Evolutionary conservation across 176 grass and related monocot genomes (phyloP), one percentile per base, ranked within the genome.

Genomic region (Musa beccarii): DNA sequence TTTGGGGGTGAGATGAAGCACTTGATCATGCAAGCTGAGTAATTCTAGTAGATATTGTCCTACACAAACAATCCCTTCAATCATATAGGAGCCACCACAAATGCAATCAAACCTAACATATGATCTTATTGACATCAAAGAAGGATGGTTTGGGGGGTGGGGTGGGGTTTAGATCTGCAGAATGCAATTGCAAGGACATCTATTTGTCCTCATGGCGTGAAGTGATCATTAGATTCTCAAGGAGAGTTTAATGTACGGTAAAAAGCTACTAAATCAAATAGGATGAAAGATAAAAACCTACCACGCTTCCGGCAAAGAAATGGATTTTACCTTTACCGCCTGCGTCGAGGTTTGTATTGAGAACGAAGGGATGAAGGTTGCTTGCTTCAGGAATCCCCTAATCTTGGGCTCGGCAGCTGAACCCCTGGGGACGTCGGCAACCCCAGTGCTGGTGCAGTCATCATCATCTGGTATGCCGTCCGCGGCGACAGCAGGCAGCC

Each of bases 381-480:
- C 34, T 43, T 43, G 4, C 67, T 50, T 79, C 65, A 69, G 23
- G 76, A 23, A 53, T 79, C 64, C 29, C 77, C 77, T 66, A 69
- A 63, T 11, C 69, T 61, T 0, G 79, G 79, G 79, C 53, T 80
- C 49, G 79, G 57, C 26, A 92, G 79, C 61, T 90, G 64, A 9
- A 80, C 69, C 51, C 79, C 79, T 2, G 79, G 79, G 13, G 79
- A 80, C 11, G 79, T 73, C 69, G 79, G 79, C 12, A 70, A 56
- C 66, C 52, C 49, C 15, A 79, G 23, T 15, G 52, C 77, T 17
- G 77, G 77, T 20, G 69, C 49, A 54, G 82, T 43, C 49, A 80
- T 63, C 79, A 80, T 64, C 79, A 80, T 80, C 79, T 73, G 79
- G 57, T 80, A 80, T 49, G 79, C 69, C 19, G 69, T 73, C 49